Conservation (phyloP, 129 eudicot genomes). For the Cynara cardunculus region DNA sequence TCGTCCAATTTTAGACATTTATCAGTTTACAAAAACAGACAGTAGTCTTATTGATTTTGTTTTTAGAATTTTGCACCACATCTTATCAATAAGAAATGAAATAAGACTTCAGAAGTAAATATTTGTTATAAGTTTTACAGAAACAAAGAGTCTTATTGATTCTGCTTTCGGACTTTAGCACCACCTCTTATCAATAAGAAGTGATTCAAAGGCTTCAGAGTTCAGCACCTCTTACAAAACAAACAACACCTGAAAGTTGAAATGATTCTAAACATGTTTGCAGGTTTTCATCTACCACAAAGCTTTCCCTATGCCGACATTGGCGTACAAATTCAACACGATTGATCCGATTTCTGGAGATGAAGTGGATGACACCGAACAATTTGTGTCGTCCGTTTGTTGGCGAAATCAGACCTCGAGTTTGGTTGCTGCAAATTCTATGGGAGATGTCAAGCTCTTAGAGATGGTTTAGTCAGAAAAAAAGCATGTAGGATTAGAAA, state of each 20-base stretch:
- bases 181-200: background rate
- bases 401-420: conserved; percentile 90
- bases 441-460: conserved; percentile 77
- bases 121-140: no score
- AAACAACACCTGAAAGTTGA: background rate
- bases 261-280: background rate
- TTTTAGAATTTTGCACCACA: no score
- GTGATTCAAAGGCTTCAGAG: no score
- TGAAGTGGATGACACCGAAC: conserved; percentile 65
- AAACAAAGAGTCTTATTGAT: no score
- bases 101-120: no score
- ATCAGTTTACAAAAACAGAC: no score
- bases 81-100: background rate
- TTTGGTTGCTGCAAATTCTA: conserved; percentile 90
- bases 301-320: conserved; percentile 77
- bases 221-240: no score
- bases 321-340: conserved; percentile 65
- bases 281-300: conserved; percentile 86
- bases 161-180: no score
- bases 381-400: conserved; percentile 84
- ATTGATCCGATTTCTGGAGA: conserved; percentile 68
- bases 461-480: conserved; percentile 66
- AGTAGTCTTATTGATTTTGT: no score
- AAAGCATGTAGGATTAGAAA: no score
- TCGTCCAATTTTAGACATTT: no score